A percentile compares a stretch with the other conserved stretches of the same genome.
Evolutionary conservation across 805 yeast species (phyloP).

Genomic region (Jamesozyma gamospora): DNA sequence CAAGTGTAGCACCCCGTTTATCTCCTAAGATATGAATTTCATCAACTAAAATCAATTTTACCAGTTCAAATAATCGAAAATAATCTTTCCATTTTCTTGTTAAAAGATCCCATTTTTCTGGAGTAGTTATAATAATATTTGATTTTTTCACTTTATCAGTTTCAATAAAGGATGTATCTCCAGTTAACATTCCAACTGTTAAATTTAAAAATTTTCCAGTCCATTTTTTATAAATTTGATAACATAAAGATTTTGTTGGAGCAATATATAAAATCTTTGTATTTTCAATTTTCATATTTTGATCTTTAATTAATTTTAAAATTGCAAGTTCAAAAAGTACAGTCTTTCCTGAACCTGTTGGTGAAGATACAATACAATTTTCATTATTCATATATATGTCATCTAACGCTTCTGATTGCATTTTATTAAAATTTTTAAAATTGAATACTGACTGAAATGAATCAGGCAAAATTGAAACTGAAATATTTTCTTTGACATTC

Average conservation of each 20-base stretch:
- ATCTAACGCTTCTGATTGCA: slow-evolving; percentile 41
- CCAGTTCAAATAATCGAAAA: slow-evolving; percentile 30
- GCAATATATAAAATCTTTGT: slow-evolving; percentile 40
- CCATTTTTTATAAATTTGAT: slow-evolving; percentile 43
- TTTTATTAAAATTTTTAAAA: slow-evolving; percentile 31
- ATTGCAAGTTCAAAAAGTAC: slow-evolving; percentile 46
- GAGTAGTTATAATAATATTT: slow-evolving; percentile 47
- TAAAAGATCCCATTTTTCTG: slow-evolving; percentile 53
- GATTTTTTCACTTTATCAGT: slow-evolving; percentile 39
- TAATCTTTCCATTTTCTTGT: slow-evolving; percentile 43
- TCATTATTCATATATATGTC: slow-evolving; percentile 27
- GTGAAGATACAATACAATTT: slow-evolving; percentile 43
- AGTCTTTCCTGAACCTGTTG: slow-evolving; percentile 54
- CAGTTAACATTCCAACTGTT: slow-evolving; percentile 42
- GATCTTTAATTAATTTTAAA: slow-evolving; percentile 25
- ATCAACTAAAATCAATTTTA: slow-evolving; percentile 39
- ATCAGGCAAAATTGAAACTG: slow-evolving; percentile 28
- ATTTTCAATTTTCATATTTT: slow-evolving; percentile 7
- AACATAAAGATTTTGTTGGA: slow-evolving; percentile 50
- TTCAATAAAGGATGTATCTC: slow-evolving; percentile 41
- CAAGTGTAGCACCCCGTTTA: slow-evolving; percentile 40
- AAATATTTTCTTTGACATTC: not conserved
- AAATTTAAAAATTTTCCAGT: slow-evolving; percentile 33
- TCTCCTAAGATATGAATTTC: slow-evolving; percentile 40
- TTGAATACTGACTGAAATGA: slow-evolving; percentile 21